Base-by-base conservation (phyloP, 306 rosid species). In the Dryas alaskensis region DNA sequence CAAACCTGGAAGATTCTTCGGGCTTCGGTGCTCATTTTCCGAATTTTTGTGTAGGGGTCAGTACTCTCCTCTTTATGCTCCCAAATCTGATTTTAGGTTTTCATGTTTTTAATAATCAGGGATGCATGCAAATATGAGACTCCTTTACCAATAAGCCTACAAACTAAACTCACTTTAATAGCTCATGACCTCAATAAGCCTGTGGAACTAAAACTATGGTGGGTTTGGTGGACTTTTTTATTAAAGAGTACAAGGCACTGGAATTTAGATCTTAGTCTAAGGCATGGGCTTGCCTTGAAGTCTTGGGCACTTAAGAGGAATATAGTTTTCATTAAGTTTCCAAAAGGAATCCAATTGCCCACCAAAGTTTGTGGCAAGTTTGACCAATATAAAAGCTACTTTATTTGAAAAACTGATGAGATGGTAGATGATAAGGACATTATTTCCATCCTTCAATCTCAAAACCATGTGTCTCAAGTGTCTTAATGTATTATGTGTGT, bases 21-120 rank as follows among this genome's bases (percentile, higher is more conserved):
- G 81, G 59, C 72, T 86, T 86, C 31, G 75, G 67, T 9, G 19
- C 81, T 39, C 77, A 75, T 66, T 70, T 78, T 67, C 90, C 79
- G 67, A 78, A 42, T 64, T 95, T 92, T 79, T 87, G 92, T 74
- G 65, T 88, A 46, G 98, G 97, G 98, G 99, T 94, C 50, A 81
- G 98, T 83, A 69, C 67, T 75, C 22, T 43, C 12, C 44, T 7
- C 70, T 50, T 27, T 7, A 6, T 48, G 39, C 51, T 44, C 37
- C 17, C 37, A 6, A 50, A 68, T 49, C 16, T 68, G 4, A 37
- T 31, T 52, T 37, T 9, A 17, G 31, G 39, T 52, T 17, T 16
- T 11, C 4, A 42, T 45, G 52, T 46, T 17, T 45, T 44, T 37
- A 45, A 31, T 31, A 31, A 31, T 31, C 37, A 31, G 2, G 37